phyloP scores from a whole-genome alignment of 257 asterid genomes.

The Rhazya stricta region DNA sequence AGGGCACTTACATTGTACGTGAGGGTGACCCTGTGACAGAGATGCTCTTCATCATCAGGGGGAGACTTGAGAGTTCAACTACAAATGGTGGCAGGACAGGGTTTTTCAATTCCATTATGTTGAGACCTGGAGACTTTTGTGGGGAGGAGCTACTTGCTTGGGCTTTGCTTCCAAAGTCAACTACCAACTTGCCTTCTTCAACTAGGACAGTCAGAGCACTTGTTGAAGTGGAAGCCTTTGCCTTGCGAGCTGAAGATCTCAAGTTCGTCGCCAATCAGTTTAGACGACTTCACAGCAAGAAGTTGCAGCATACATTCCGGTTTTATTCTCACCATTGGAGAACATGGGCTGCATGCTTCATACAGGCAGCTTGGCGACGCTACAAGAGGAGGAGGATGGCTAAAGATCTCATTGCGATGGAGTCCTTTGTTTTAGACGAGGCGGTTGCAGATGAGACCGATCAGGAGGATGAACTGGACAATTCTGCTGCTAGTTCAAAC shows the following conservation, averaged over 20 bases:
- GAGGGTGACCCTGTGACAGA: constrained; percentile 93
- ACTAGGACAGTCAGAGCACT: constrained; percentile 86
- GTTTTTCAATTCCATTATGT: constrained; percentile 67
- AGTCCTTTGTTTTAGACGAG: constrained; percentile 48
- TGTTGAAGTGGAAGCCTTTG: constrained; percentile 82
- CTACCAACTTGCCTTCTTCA: constrained; percentile 70
- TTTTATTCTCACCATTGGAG: constrained; percentile 94
- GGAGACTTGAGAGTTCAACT: constrained; percentile 81
- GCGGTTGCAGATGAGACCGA: constrained; percentile 24
- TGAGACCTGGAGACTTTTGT: constrained; percentile 87
- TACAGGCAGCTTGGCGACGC: constrained; percentile 87
- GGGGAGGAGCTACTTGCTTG: constrained; percentile 95
- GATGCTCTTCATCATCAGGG: constrained; percentile 89
- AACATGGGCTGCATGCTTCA: constrained; percentile 91
- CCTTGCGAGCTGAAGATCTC: constrained; percentile 84
- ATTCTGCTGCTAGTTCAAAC: constrained; percentile 19
- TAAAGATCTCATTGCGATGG: constrained; percentile 59
- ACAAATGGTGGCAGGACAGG: constrained; percentile 93
- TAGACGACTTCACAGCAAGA: constrained; percentile 91
- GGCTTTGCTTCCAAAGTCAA: constrained; percentile 88
- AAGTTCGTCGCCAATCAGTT: constrained; percentile 89
- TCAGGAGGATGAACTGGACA: constrained; percentile 31
- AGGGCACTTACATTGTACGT: constrained; percentile 79
- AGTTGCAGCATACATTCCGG: constrained; percentile 86
- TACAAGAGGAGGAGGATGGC: constrained; percentile 61